Conservation (phyloP, 495 filamentous ascomycete genomes). For the Sabuloglossum arenarium region DNA sequence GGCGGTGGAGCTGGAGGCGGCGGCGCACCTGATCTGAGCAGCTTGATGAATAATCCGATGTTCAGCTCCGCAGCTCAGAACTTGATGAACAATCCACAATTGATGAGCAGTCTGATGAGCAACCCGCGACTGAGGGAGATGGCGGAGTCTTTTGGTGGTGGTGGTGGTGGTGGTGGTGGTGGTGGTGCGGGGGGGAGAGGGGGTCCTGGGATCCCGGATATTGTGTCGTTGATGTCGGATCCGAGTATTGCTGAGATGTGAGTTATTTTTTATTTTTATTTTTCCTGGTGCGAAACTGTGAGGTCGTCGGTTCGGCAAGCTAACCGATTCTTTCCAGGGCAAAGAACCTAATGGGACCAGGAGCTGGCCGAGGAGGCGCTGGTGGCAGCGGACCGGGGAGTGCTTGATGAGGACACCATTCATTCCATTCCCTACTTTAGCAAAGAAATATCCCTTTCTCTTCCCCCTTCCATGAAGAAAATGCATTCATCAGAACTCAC, state of each 20-base stretch:
- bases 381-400: constrained; percentile 10
- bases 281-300: too few species aligned
- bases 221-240: constrained; percentile 67
- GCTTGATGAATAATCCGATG: constrained; percentile 95
- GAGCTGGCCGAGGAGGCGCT: constrained; percentile 26
- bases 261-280: constrained; percentile 21
- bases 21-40: constrained; percentile 66
- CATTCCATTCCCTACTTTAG: too few species aligned
- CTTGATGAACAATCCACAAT: constrained; percentile 84
- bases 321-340: constrained; percentile 31
- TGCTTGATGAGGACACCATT: too few species aligned
- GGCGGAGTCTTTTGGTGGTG: constrained; percentile 46
- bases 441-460: too few species aligned
- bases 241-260: constrained; percentile 84
- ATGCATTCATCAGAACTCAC: too few species aligned
- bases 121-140: constrained; percentile 76
- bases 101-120: constrained; percentile 76
- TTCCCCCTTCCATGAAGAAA: too few species aligned
- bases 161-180: constrained; percentile 21
- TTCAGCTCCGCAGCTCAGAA: constrained; percentile 90
- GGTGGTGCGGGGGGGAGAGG: constrained; percentile 25
- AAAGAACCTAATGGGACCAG: constrained; percentile 50
- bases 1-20: constrained; percentile 40
- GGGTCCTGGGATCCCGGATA: constrained; percentile 50
- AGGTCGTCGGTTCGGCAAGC: constrained; percentile 1